Evolutionary conservation across 208 protist genomes (phyloP).

Genomic region (Angomonas ambiguus): DNA sequence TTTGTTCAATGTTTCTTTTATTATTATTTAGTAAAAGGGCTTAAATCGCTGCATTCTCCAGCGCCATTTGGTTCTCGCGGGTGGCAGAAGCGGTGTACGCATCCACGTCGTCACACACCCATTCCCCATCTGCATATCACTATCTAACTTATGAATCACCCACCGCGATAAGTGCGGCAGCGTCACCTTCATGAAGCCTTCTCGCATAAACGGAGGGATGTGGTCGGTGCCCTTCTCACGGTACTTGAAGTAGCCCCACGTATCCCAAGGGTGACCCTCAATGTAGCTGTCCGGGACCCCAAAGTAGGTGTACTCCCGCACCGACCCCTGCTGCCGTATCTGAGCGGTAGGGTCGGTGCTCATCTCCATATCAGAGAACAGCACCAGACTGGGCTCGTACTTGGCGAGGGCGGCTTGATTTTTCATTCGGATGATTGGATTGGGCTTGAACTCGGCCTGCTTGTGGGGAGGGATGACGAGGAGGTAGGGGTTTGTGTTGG

Average conservation of each 20-base stretch:
- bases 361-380: slow-evolving; percentile 83
- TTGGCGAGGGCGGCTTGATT: slow-evolving; percentile 76
- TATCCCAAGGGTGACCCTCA: slow-evolving; percentile 79
- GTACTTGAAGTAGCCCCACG: slow-evolving; percentile 83
- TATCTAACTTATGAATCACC: slow-evolving; percentile 82
- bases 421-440: slow-evolving; percentile 80
- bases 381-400: slow-evolving; percentile 82
- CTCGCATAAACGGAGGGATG: slow-evolving; percentile 65
- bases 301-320: slow-evolving; percentile 85
- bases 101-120: slow-evolving; percentile 70
- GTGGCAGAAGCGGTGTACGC: slow-evolving; percentile 54
- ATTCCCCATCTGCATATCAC: slow-evolving; percentile 78
- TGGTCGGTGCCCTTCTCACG: slow-evolving; percentile 28
- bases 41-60: slow-evolving; percentile 65
- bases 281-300: slow-evolving; percentile 82
- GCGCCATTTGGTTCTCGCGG: slow-evolving; percentile 20
- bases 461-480: slow-evolving; percentile 78
- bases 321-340: slow-evolving; percentile 73
- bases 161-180: slow-evolving; percentile 75
- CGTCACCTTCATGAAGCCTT: slow-evolving; percentile 69
- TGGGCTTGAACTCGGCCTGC: slow-evolving; percentile 76
- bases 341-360: slow-evolving; percentile 66
- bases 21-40: slow-evolving; percentile 51
- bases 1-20: not conserved
- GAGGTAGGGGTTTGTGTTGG: slow-evolving; percentile 83